Base-by-base conservation (phyloP, 495 filamentous ascomycete genomes). In the Penicillium ochrochloron region DNA sequence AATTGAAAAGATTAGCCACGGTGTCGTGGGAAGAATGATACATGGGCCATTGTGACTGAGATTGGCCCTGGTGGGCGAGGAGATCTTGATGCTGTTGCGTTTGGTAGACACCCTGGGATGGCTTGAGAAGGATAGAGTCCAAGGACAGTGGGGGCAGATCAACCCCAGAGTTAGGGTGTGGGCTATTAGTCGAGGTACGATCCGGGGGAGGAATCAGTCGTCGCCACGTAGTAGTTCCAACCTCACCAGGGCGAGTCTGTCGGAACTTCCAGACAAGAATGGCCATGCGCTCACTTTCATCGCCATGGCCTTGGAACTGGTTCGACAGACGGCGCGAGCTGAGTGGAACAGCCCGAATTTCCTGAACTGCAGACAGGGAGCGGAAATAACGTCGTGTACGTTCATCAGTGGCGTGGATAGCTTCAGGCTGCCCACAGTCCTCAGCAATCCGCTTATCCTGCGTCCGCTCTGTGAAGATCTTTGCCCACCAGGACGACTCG, bases 201-300 rank as follows among this genome's bases (percentile, higher is more conserved):
- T 77, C 74, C 0, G 81, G 73, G 0, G 81, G 78, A 17, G 80
- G 75, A 23, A 80, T 73, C n/a, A 86, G 66, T 34, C 73, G 75
- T 61, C 80, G 74, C 84, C 84, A 86, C n/a, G 77, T 82, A 4
- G 83, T 85, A 4, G 79, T 84, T 39, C 82, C 82, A 35, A 78
- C 78, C 58, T 84, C 76, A 9, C 73, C 72, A 17, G 70, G 70
- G 5, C 73, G 70, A 14, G 81, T 81, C 60, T 82, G 77, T 10
- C 77, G 79, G 66, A 86, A 86, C 53, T 80, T 84, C 84, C 84
- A 86, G 12, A 84, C 72, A 12, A 86, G 62, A 52, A 85, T 75
- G 4, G 83, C 82, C 70, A 84, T 78, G 23, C 80, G 71, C 64
- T 80, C 77, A 57, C 74, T 77, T 34, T 80, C 74, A 14, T 76